A percentile compares a stretch with the other conserved stretches of the same genome.
These are phyloP conservation scores for Sergeia podlipaevii DNA, from an alignment of 208 protist genomes.

Conservation along the genomic window DNA sequence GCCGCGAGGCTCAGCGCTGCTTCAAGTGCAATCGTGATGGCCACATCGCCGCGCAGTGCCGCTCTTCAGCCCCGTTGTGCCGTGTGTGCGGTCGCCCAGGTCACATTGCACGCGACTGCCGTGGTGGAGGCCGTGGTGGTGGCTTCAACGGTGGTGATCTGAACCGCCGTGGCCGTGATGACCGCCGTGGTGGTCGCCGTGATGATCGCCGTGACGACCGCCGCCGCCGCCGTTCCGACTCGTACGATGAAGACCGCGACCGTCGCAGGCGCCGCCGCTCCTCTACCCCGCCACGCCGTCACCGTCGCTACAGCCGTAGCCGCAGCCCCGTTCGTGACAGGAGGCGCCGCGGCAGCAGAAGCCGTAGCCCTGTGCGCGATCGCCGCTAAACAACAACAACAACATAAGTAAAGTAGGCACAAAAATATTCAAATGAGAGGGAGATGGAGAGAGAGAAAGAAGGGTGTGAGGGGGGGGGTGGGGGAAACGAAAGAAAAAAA, in stretches of 20 bases:
- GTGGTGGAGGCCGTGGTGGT: not conserved
- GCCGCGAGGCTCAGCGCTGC: slow-evolving; percentile 43
- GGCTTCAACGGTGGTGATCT: slow-evolving; percentile 11
- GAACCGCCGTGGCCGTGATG: slow-evolving; percentile 6
- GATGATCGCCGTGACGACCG: slow-evolving; percentile 8
- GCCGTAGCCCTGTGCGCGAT: slow-evolving; percentile 27
- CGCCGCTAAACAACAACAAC: no score
- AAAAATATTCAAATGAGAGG: no score
- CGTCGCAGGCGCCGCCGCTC: slow-evolving; percentile 10
- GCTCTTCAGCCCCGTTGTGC: slow-evolving; percentile 18
- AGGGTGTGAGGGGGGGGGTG: not conserved
- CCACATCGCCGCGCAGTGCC: slow-evolving; percentile 60
- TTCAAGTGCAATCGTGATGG: slow-evolving; percentile 63
- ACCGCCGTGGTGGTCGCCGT: slow-evolving; percentile 8
- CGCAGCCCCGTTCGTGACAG: slow-evolving; percentile 28
- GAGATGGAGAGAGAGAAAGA: no score
- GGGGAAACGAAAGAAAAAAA: slow-evolving; percentile 1
- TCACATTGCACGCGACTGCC: slow-evolving; percentile 46
- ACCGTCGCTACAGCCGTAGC: slow-evolving; percentile 30
- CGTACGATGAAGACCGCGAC: slow-evolving; percentile 27
- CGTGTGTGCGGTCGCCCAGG: slow-evolving; percentile 40
- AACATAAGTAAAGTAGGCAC: no score
- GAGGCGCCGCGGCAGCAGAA: slow-evolving; percentile 18
- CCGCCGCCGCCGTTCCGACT: slow-evolving; percentile 6
- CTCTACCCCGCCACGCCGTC: slow-evolving; percentile 13